Percentiles rank a stretch among this genome's conserved stretches.
Evolutionary conservation across 257 asterid genomes (phyloP).

Genomic region (Solanum dulcamara): DNA sequence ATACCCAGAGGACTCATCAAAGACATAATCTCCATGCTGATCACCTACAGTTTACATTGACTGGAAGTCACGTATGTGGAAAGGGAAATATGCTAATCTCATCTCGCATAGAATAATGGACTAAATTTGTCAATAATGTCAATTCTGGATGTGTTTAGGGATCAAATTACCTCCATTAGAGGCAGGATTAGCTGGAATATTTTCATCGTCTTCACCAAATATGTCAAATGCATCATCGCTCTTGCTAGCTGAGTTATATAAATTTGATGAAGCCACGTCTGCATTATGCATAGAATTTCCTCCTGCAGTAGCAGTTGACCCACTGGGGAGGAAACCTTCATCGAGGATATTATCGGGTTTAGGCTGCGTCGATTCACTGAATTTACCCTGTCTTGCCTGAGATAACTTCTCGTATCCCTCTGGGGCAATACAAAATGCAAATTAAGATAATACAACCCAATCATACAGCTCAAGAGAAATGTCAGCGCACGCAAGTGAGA

Average conservation of each 20-base stretch:
- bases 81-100: not conserved
- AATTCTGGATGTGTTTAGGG: not conserved
- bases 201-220: constrained; percentile 72
- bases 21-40: constrained; percentile 53
- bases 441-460: not conserved
- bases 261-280: constrained; percentile 2
- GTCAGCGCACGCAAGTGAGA: not conserved
- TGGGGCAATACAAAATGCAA: constrained; percentile 12
- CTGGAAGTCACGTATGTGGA: not conserved
- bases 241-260: not conserved
- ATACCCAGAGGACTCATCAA: constrained; percentile 88
- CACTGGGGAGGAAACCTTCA: constrained; percentile 1
- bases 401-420: constrained; percentile 82
- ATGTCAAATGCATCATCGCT: constrained; percentile 57
- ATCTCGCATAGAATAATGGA: not conserved
- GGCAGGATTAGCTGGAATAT: constrained; percentile 28
- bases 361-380: constrained; percentile 17
- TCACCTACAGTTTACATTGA: constrained; percentile 39
- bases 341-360: constrained; percentile 10
- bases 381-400: constrained; percentile 24
- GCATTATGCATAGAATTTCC: not conserved
- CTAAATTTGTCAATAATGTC: not conserved
- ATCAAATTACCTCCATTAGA: constrained; percentile 26
- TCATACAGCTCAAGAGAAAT: constrained; percentile 2
- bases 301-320: not conserved